phyloP scores from a whole-genome alignment of 2,329 filamentous ascomycete genomes.

The Cercospora brassicicola region DNA sequence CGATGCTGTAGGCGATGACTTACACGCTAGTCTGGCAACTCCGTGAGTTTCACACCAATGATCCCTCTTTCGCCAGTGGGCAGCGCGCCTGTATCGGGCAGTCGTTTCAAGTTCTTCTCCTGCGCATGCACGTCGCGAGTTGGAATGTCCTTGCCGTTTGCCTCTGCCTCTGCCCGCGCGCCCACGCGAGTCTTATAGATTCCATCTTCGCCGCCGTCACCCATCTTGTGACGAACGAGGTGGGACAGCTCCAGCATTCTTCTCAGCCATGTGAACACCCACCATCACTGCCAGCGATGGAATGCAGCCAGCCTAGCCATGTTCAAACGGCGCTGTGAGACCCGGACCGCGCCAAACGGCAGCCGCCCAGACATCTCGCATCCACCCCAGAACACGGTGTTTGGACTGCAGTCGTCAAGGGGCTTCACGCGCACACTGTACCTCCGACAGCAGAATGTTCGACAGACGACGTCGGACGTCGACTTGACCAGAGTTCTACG shows the following conservation, averaged over 20 bases:
- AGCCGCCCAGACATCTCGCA: constrained; percentile 8
- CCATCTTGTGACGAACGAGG: neutral
- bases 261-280: constrained; percentile 26
- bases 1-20: constrained; percentile 1
- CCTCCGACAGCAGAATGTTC: constrained; percentile 5
- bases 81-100: neutral
- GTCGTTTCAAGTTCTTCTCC: constrained; percentile 20
- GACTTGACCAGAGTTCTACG: neutral
- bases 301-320: constrained; percentile 22
- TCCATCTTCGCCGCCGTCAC: neutral
- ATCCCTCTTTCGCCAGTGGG: constrained; percentile 5
- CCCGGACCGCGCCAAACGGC: constrained; percentile 13
- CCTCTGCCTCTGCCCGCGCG: neutral
- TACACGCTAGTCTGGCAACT: constrained; percentile 4
- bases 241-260: constrained; percentile 19
- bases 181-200: neutral
- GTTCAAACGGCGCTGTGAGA: constrained; percentile 18
- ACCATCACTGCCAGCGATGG: constrained; percentile 15
- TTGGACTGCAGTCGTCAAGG: constrained; percentile 8
- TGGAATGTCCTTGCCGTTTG: neutral
- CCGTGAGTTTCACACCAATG: constrained; percentile 13
- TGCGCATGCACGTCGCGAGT: constrained; percentile 15
- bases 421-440: constrained; percentile 3
- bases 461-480: constrained; percentile 11
- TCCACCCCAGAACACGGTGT: neutral